Evolutionary conservation across 2,329 filamentous ascomycete genomes (phyloP), one percentile per base, ranked within the genome.

Genomic region (Ilyonectria destructans): DNA sequence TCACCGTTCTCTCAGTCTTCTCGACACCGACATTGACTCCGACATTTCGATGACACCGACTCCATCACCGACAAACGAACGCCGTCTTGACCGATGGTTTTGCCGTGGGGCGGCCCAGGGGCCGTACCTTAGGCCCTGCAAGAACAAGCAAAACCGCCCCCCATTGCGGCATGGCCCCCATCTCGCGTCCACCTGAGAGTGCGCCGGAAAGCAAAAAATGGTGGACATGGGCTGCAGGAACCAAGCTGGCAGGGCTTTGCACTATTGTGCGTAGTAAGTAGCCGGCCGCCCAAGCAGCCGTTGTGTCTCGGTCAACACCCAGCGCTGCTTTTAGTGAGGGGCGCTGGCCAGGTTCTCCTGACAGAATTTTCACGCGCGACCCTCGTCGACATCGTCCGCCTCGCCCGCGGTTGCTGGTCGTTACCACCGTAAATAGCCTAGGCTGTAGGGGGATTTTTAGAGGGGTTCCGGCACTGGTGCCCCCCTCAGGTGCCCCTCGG

Each of bases 321-420:
- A 69, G 63, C 67, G 69, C 74, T 75, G 71, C 67, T 71, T 74
- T 73, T 71, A 73, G 59, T 69, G 68, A 71, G 56, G 58, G 64
- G 49, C 67, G 57, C 59, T 45, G 62, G 56, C 72, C 69, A 68
- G 76, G 76, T 77, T 78, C 75, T 76, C 76, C 76, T 77, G 76
- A 75, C 75, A 77, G 76, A 78, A 69, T 78, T 78, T 78, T 78
- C 76, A 75, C 69, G 43, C 29, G 35, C 54, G 49, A 57, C 57
- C 62, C 69, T 69, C 71, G 74, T 67, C 68, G 13, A 46, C 29
- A 63, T 71, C 63, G 71, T 69, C 73, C 72, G 71, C 73, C 71
- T 75, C 62, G 65, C 58, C 49, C 65, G 70, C 54, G 67, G 68
- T n/a, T 13, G 48, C 57, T 69, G 69, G 64, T 73, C 62, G 65